Evolutionary conservation across 371 early-diverging fungal species (phyloP).

Genomic region (Syncephalastrum sp.): DNA sequence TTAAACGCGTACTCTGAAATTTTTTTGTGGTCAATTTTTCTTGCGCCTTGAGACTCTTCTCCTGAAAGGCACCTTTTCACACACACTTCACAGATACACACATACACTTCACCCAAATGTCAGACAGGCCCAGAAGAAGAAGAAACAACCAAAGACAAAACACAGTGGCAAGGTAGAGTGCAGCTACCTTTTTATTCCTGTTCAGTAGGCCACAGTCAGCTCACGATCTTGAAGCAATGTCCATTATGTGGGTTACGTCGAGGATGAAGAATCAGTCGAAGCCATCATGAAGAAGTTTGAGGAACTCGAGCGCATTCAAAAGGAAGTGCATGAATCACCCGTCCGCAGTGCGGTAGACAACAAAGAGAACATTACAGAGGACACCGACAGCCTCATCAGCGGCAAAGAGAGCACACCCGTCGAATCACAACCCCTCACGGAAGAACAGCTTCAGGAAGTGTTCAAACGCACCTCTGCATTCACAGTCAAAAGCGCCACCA

Average conservation of each 20-base stretch:
- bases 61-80: no score
- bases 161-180: conserved; percentile 25
- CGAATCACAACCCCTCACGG: conserved; percentile 52
- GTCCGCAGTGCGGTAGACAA: neutral
- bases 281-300: conserved; percentile 97
- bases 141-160: conserved; percentile 27
- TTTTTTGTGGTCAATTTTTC: neutral
- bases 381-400: neutral
- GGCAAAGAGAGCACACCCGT: conserved; percentile 7
- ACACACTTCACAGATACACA: no score
- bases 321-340: conserved; percentile 52
- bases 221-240: conserved; percentile 59
- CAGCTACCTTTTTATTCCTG: conserved; percentile 2
- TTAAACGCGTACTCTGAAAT: neutral
- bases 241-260: conserved; percentile 94
- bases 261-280: conserved; percentile 92
- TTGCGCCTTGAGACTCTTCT: no score
- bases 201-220: neutral
- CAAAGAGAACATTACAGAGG: conserved; percentile 5
- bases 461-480: conserved; percentile 87
- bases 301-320: conserved; percentile 86
- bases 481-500: conserved; percentile 76
- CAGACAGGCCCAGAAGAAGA: conserved; percentile 47
- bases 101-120: conserved; percentile 17
- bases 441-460: conserved; percentile 85